phyloP scores from a whole-genome alignment of 352 stramenopile species.

The Pythium scleroteichum region DNA sequence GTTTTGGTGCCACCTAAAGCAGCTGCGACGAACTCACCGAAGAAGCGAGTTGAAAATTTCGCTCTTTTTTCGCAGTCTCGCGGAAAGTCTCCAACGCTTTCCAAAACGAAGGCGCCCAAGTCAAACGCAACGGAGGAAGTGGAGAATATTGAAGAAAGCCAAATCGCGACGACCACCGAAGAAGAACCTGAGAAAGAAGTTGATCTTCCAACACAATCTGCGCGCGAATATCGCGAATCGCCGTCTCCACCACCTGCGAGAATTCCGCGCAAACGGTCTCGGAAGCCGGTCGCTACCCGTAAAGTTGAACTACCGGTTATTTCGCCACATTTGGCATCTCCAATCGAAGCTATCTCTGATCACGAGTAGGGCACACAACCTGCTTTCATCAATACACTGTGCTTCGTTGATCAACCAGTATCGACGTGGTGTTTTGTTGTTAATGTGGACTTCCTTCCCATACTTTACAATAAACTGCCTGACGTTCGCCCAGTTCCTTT shows the following conservation, averaged over 20 bases:
- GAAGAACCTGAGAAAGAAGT: background rate
- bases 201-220: background rate
- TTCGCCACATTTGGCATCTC: background rate
- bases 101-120: background rate
- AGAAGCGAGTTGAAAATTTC: background rate
- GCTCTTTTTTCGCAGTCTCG: background rate
- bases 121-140: background rate
- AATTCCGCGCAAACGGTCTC: constrained; percentile 18
- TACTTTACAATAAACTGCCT: constrained; percentile 21
- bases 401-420: background rate
- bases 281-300: constrained; percentile 22
- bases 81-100: background rate
- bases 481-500: constrained; percentile 2
- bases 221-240: background rate
- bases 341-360: too few species aligned
- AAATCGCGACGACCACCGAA: background rate
- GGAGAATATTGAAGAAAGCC: constrained; percentile 1
- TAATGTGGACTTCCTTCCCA: background rate
- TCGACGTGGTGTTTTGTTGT: background rate
- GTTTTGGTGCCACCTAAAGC: too few species aligned
- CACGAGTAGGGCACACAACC: too few species aligned
- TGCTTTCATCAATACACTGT: too few species aligned
- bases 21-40: background rate
- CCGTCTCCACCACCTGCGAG: constrained; percentile 7
- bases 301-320: background rate